A percentile compares a stretch with the other conserved stretches of the same genome.
phyloP scores from a whole-genome alignment of 1,284 basidiomycete genomes.

The Cryptococcus amylolentus region DNA sequence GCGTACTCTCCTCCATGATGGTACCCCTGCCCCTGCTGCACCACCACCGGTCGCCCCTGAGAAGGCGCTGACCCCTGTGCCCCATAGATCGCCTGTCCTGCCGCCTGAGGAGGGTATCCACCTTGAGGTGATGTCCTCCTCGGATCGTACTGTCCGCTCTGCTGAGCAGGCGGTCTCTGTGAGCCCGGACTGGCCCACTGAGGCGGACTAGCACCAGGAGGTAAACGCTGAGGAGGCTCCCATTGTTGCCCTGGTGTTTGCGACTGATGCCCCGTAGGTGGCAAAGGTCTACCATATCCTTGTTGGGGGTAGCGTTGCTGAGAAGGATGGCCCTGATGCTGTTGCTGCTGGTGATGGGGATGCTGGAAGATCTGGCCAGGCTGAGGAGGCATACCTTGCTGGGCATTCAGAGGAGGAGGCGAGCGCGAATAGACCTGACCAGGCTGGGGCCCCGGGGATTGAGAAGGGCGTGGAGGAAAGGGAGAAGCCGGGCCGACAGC shows the following conservation, averaged over 20 bases:
- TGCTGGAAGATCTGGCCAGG: conserved; percentile 49
- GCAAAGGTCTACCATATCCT: conserved; percentile 11
- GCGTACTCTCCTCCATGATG: not conserved
- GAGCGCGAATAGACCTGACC: conserved; percentile 14
- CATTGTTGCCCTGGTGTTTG: conserved; percentile 7
- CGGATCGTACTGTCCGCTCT: not conserved
- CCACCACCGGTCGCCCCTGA: not conserved
- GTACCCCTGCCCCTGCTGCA: conserved; percentile 2
- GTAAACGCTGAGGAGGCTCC: conserved; percentile 24
- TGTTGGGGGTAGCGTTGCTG: conserved; percentile 2
- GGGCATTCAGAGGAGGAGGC: conserved; percentile 1
- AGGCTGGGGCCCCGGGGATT: conserved; percentile 18
- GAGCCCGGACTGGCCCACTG: not conserved
- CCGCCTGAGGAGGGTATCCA: not conserved
- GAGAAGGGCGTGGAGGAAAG: conserved; percentile 13
- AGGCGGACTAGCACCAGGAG: conserved; percentile 19
- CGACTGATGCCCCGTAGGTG: conserved; percentile 7
- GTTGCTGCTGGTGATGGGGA: conserved; percentile 15
- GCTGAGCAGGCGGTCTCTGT: not conserved
- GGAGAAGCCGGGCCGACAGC: conserved; percentile 8
- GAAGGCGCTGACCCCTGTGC: not conserved
- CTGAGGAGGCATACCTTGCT: conserved; percentile 24
- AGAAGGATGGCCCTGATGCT: conserved; percentile 2
- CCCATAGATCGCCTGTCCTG: not conserved
- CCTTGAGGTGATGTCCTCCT: not conserved